A percentile compares a stretch with the other conserved stretches of the same genome.
These are phyloP conservation scores for Coffea humblotiana DNA, from an alignment of 305 asterid genomes.

Conservation along the genomic window DNA sequence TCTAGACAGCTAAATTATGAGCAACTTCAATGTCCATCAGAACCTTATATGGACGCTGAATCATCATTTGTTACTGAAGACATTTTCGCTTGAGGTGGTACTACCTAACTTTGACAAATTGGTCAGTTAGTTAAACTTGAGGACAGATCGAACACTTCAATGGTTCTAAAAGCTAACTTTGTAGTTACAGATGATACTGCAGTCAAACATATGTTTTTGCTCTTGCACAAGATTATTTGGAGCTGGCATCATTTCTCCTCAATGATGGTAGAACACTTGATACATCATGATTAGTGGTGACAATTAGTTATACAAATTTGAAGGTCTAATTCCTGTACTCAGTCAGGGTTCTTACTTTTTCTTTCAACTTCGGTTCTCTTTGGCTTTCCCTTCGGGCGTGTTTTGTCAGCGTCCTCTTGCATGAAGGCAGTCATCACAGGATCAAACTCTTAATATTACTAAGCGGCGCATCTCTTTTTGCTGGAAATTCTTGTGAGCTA, in stretches of 20 bases:
- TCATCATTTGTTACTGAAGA: slow-evolving; percentile 60
- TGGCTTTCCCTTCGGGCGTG: too few species aligned
- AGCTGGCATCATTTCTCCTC: too few species aligned
- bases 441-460: background rate
- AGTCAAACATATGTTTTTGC: background rate
- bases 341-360: background rate
- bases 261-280: too few species aligned
- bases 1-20: slow-evolving; percentile 85
- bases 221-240: too few species aligned
- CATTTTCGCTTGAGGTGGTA: slow-evolving; percentile 53
- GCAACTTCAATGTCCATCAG: slow-evolving; percentile 52
- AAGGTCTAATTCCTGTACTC: too few species aligned
- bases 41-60: slow-evolving; percentile 41
- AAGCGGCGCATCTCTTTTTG: background rate
- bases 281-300: too few species aligned
- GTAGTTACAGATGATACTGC: background rate
- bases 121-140: background rate
- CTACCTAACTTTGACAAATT: background rate
- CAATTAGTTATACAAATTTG: too few species aligned
- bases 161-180: background rate
- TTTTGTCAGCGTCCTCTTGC: too few species aligned
- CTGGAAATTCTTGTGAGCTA: background rate
- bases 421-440: background rate
- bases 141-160: too few species aligned
- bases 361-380: too few species aligned